These are phyloP conservation scores for Nicotiana rustica DNA, from an alignment of 305 asterid species.

Conservation along the genomic window DNA sequence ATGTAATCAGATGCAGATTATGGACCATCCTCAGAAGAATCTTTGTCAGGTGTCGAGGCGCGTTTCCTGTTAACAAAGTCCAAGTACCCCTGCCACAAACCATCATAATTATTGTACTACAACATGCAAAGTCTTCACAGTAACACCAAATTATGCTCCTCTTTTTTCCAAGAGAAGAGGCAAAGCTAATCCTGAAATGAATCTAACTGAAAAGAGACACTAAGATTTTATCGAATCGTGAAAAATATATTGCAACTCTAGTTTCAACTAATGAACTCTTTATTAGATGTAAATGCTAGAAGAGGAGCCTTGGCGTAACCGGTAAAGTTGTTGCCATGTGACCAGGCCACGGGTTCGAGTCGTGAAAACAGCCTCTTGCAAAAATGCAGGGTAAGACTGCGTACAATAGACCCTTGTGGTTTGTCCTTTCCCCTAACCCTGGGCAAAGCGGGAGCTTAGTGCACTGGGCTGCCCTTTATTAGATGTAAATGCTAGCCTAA, in stretches of 20 bases:
- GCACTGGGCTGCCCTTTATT: no score
- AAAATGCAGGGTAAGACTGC: no score
- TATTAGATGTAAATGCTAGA: not conserved
- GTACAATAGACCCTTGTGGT: no score
- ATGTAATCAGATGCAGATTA: not conserved
- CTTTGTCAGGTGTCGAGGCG: not conserved
- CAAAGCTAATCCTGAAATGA: not conserved
- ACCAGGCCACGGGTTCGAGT: no score
- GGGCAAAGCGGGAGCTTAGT: no score
- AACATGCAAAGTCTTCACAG: not conserved
- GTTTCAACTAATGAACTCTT: not conserved
- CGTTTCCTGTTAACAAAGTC: slow-evolving; percentile 46
- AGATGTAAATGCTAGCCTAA: not conserved
- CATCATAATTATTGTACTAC: not conserved
- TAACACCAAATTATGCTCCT: not conserved
- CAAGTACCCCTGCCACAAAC: slow-evolving; percentile 49
- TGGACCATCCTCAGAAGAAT: not conserved
- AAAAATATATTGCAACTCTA: not conserved
- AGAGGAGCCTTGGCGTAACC: no score
- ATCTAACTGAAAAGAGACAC: not conserved
- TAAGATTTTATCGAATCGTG: not conserved
- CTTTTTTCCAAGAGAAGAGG: not conserved
- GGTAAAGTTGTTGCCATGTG: no score
- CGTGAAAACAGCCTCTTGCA: no score
- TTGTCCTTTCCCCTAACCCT: no score